Percentiles rank a stretch among this genome's conserved stretches.
phyloP scores from a whole-genome alignment of 768 basidiomycete species.

The Amanita rubescens region DNA sequence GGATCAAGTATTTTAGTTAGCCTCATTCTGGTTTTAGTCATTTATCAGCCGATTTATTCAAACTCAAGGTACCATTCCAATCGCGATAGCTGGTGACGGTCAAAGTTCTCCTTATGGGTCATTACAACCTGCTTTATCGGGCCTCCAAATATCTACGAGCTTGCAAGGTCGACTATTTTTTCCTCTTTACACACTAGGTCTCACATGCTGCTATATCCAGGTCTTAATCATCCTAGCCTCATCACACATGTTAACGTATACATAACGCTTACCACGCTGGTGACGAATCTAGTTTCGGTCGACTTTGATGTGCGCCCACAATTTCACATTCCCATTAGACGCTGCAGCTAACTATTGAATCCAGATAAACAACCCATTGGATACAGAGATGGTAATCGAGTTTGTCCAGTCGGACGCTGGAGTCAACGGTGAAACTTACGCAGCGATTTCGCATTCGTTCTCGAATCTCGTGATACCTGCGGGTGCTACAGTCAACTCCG shows the following conservation, averaged over 20 bases:
- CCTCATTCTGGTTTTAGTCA: conserved; percentile 20
- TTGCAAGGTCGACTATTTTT: conserved; percentile 33
- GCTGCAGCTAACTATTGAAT: conserved; percentile 5
- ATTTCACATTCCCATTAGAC: background rate
- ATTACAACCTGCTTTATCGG: conserved; percentile 45
- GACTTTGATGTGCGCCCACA: conserved; percentile 46
- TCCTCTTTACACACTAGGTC: background rate
- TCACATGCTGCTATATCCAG: conserved; percentile 17
- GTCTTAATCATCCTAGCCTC: conserved; percentile 45
- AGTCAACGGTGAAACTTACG: conserved; percentile 45
- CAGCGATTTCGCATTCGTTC: conserved; percentile 52
- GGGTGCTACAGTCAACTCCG: conserved; percentile 54
- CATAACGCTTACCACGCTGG: conserved; percentile 43
- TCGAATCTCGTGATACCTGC: conserved; percentile 48
- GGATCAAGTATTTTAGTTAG: background rate
- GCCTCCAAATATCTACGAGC: conserved; percentile 41
- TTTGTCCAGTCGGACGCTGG: conserved; percentile 50
- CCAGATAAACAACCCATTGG: conserved; percentile 49
- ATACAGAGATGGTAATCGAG: conserved; percentile 47
- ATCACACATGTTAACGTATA: conserved; percentile 49
- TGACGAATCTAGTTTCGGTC: conserved; percentile 42
- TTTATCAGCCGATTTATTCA: conserved; percentile 60
- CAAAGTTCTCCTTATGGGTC: conserved; percentile 57
- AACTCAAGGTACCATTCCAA: conserved; percentile 35
- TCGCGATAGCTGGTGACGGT: conserved; percentile 54